Percentiles rank a stretch among this genome's conserved stretches.
Evolutionary conservation across 805 yeast genomes (phyloP).

Genomic region (Kodamaea sagamina): DNA sequence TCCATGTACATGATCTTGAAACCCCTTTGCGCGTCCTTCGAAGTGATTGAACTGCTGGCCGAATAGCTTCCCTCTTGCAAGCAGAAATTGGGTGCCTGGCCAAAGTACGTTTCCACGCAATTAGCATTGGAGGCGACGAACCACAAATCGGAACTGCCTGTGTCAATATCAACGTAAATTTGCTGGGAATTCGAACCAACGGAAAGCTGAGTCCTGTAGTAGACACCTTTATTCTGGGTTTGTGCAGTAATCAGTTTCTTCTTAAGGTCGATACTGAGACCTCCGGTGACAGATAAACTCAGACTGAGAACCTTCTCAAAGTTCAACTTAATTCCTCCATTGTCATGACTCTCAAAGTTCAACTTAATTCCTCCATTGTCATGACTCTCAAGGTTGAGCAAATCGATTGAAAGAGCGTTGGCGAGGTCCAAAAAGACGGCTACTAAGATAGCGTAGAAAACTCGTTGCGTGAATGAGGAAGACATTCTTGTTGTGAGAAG

Average conservation of each 20-base stretch:
- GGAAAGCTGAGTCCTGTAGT: slow-evolving; percentile 8
- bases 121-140: slow-evolving; percentile 4
- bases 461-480: too few relatives aligned
- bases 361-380: slow-evolving; percentile 4
- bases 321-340: slow-evolving; percentile 7
- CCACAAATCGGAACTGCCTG: slow-evolving; percentile 17
- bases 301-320: background rate
- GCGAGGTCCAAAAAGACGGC: too few relatives aligned
- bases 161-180: slow-evolving; percentile 16
- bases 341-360: slow-evolving; percentile 1
- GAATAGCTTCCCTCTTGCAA: slow-evolving; percentile 12
- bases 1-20: slow-evolving; percentile 8
- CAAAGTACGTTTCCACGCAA: background rate
- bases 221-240: slow-evolving; percentile 5
- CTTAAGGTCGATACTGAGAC: background rate
- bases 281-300: background rate
- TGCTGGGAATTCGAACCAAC: slow-evolving; percentile 9
- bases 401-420: too few relatives aligned
- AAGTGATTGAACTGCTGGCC: slow-evolving; percentile 12
- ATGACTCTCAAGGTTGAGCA: background rate
- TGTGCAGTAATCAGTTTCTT: background rate
- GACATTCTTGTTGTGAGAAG: too few relatives aligned
- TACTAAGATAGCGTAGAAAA: too few relatives aligned
- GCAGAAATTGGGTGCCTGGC: slow-evolving; percentile 5
- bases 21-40: background rate